Evolutionary conservation across 148 eudicot genomes (phyloP).

Genomic region (Camellia lanceoleosa): DNA sequence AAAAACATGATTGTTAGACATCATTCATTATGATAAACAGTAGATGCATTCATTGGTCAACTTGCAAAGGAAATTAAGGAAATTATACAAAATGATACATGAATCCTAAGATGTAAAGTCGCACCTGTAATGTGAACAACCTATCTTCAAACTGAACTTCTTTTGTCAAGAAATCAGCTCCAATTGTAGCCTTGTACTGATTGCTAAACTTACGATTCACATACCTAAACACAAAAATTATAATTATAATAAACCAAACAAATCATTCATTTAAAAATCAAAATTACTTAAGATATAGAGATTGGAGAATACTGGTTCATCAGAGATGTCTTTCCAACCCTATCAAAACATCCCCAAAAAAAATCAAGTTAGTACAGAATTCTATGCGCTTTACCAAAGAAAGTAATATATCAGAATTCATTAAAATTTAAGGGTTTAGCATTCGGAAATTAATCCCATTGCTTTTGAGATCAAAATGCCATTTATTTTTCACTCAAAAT

Average conservation of each 20-base stretch:
- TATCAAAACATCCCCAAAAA: constrained; percentile 20
- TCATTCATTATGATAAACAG: too few relatives aligned
- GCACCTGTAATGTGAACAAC: constrained; percentile 77
- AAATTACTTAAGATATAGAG: neutral
- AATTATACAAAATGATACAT: neutral
- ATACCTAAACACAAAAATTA: constrained; percentile 42
- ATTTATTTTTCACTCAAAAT: neutral
- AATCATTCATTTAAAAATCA: neutral
- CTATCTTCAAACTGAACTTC: constrained; percentile 77
- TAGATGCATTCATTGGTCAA: neutral
- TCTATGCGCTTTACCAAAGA: neutral
- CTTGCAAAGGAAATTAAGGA: neutral
- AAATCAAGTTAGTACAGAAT: constrained; percentile 10
- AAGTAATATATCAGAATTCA: neutral
- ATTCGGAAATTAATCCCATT: neutral
- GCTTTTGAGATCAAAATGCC: neutral
- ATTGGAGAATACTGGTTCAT: constrained; percentile 73
- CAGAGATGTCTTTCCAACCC: constrained; percentile 85
- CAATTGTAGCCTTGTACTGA: constrained; percentile 82
- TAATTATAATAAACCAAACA: constrained; percentile 1
- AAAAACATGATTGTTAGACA: neutral
- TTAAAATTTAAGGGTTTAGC: neutral
- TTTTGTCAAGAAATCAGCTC: constrained; percentile 82
- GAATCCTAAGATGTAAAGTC: neutral
- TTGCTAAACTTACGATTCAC: constrained; percentile 67